A percentile compares a stretch with the other conserved stretches of the same genome.
Evolutionary conservation across 2,329 filamentous ascomycete species (phyloP).

Genomic region (Sarocladiaceae sp.): DNA sequence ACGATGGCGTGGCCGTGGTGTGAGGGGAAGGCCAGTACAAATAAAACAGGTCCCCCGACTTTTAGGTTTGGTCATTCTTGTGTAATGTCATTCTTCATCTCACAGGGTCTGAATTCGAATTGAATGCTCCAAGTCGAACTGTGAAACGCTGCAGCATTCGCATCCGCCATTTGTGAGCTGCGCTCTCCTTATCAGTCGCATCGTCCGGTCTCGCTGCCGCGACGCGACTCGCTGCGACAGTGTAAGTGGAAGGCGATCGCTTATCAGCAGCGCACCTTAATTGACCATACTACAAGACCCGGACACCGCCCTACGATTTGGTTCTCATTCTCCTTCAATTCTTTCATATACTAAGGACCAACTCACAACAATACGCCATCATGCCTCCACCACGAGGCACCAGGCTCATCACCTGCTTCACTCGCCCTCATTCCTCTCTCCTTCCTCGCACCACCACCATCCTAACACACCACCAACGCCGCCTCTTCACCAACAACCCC

Average conservation of each 20-base stretch:
- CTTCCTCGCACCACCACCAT: not conserved
- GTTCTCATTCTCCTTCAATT: too few species aligned
- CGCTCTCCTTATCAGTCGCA: not conserved
- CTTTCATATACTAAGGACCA: too few species aligned
- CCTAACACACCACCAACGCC: not conserved
- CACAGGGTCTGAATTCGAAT: not conserved
- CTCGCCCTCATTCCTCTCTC: not conserved
- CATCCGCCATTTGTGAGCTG: too few species aligned
- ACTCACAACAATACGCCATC: not conserved
- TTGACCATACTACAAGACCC: not conserved
- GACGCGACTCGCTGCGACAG: not conserved
- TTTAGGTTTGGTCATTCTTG: too few species aligned
- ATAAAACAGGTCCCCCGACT: too few species aligned
- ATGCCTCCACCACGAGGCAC: not conserved
- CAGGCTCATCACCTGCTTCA: not conserved
- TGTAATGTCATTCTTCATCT: conserved; percentile 1
- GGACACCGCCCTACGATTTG: not conserved
- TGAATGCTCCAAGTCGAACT: too few species aligned
- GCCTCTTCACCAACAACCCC: not conserved
- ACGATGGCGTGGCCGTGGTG: too few species aligned
- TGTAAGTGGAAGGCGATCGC: not conserved
- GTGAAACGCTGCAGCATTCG: not conserved
- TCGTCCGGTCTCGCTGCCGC: not conserved
- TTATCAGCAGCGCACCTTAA: not conserved
- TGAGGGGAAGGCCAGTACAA: too few species aligned